phyloP scores from a whole-genome alignment of 495 filamentous ascomycete genomes.

The Friedmanniomyces simplex region DNA sequence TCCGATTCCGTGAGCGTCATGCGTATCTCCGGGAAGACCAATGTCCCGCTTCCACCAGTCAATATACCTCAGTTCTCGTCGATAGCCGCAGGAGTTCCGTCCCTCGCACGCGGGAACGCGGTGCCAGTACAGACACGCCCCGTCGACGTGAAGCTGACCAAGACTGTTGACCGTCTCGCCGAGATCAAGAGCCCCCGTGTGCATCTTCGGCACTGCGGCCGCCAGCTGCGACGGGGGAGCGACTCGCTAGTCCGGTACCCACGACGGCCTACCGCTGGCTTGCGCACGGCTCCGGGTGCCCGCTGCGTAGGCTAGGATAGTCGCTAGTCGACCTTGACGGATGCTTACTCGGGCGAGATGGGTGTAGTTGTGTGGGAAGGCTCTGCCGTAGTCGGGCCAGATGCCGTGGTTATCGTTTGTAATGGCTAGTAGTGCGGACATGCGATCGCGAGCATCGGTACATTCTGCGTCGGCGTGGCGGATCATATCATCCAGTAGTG shows the following conservation, averaged over 20 bases:
- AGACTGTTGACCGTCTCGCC: too few relatives aligned
- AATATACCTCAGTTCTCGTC: too few relatives aligned
- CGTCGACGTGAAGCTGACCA: too few relatives aligned
- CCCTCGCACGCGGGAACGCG: too few relatives aligned
- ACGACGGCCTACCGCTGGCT: not conserved
- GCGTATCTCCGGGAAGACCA: too few relatives aligned
- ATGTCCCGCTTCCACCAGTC: too few relatives aligned
- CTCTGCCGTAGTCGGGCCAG: not conserved
- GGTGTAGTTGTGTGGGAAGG: not conserved
- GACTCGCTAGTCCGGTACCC: not conserved
- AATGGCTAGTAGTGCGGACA: not conserved
- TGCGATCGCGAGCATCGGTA: not conserved
- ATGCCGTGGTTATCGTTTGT: not conserved
- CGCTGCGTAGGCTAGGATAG: not conserved
- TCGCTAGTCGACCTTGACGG: not conserved
- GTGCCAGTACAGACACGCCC: too few relatives aligned
- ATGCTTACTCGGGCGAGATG: not conserved
- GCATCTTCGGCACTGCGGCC: too few relatives aligned
- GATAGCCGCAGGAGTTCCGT: too few relatives aligned
- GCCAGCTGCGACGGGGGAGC: too few relatives aligned
- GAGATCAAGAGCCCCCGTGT: too few relatives aligned
- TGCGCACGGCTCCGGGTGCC: not conserved
- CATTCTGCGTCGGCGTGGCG: not conserved
- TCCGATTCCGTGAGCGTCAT: too few relatives aligned
- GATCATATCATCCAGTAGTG: not conserved